A percentile compares a stretch with the other conserved stretches of the same genome.
phyloP scores from a whole-genome alignment of 2,329 filamentous ascomycete species.

The Alternaria dauci region DNA sequence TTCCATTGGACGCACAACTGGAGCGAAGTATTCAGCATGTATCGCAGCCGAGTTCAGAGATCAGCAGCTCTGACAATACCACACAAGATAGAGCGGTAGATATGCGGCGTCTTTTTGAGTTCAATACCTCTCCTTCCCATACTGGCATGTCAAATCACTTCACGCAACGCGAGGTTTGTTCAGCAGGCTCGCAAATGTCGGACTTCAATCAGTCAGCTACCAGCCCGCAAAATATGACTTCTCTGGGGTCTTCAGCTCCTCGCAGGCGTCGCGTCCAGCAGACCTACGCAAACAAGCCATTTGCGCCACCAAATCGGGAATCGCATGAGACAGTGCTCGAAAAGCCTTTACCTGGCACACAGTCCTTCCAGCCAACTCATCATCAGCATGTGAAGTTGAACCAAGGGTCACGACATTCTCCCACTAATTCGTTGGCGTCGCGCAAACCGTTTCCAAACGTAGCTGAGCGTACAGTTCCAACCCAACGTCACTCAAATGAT shows the following conservation, averaged over 20 bases:
- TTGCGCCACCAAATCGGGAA: slow-evolving; percentile 32
- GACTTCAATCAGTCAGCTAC: neutral
- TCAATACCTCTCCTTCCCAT: neutral
- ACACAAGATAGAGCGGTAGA: neutral
- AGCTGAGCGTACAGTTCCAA: neutral
- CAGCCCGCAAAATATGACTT: neutral
- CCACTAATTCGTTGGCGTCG: neutral
- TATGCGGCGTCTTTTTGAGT: neutral
- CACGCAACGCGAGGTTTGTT: neutral
- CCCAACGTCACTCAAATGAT: slow-evolving; percentile 14
- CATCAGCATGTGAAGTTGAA: slow-evolving; percentile 3
- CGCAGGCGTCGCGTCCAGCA: slow-evolving; percentile 6
- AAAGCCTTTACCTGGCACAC: slow-evolving; percentile 19
- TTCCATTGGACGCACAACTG: slow-evolving; percentile 10
- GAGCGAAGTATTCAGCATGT: slow-evolving; percentile 20
- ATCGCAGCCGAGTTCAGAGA: neutral
- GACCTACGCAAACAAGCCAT: slow-evolving; percentile 37
- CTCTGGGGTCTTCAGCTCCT: neutral
- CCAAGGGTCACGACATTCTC: neutral
- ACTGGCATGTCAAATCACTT: neutral
- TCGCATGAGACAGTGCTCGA: slow-evolving; percentile 34
- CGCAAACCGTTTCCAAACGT: neutral
- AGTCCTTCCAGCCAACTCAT: neutral
- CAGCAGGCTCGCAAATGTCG: neutral
- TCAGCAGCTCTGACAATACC: too few species aligned